These are phyloP conservation scores for Gossypium gossypioides DNA, from an alignment of 441 rosid species.

Conservation along the genomic window DNA sequence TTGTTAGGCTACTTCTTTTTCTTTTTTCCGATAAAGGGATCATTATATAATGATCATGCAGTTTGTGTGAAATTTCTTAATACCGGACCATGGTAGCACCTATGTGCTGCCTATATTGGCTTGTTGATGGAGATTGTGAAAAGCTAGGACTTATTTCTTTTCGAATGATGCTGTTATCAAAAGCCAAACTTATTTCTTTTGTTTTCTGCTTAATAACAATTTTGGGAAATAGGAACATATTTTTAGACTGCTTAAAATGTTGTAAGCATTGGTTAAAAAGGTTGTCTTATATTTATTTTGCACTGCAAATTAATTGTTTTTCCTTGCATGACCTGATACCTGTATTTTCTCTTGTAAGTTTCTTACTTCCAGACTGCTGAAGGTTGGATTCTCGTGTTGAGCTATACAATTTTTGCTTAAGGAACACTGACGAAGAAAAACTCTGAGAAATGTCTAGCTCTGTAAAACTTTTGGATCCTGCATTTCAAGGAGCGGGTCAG, in stretches of 20 bases:
- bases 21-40: no score
- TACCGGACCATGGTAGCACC: not conserved
- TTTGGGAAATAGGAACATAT: not conserved
- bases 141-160: not conserved
- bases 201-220: not conserved
- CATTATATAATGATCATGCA: not conserved
- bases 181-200: not conserved
- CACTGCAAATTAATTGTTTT: not conserved
- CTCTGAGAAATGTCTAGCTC: conserved; percentile 58
- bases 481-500: conserved; percentile 92
- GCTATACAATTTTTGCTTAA: conserved; percentile 10
- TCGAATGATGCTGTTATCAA: not conserved
- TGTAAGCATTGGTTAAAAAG: not conserved
- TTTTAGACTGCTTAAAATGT: not conserved
- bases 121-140: not conserved
- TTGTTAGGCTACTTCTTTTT: not conserved
- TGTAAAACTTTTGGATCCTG: conserved; percentile 71
- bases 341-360: conserved; percentile 5
- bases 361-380: conserved; percentile 15
- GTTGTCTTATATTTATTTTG: not conserved
- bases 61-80: not conserved
- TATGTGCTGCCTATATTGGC: not conserved
- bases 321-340: conserved; percentile 4
- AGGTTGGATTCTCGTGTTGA: conserved; percentile 12
- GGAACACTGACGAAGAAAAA: conserved; percentile 17